Conservation (phyloP, 2,329 filamentous ascomycete genomes). For the Aspergillus jensenii region DNA sequence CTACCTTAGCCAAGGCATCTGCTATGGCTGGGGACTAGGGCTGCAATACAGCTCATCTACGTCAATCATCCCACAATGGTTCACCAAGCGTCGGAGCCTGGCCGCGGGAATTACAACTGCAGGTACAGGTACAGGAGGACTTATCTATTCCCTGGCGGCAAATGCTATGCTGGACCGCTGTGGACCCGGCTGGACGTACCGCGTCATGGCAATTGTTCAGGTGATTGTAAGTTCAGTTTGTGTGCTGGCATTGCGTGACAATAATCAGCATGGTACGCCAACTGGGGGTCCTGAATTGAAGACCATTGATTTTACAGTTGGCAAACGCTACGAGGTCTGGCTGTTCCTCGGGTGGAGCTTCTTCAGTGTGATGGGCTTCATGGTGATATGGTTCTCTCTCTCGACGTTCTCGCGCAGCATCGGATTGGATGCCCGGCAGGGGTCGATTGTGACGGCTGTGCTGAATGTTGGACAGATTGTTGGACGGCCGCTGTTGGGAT, state of each 20-base stretch:
- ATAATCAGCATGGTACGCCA: not conserved
- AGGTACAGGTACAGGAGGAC: not conserved
- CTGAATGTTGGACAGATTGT: too few relatives aligned
- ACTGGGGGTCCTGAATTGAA: not conserved
- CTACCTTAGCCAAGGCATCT: not conserved
- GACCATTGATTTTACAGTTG: not conserved
- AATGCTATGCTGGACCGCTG: not conserved
- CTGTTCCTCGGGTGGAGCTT: not conserved
- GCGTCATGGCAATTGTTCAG: not conserved
- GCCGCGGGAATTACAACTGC: not conserved
- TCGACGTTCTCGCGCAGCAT: too few relatives aligned
- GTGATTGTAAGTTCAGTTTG: not conserved
- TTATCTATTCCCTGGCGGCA: not conserved
- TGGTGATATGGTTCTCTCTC: too few relatives aligned
- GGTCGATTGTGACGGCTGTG: too few relatives aligned
- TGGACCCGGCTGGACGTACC: not conserved
- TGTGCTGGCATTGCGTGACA: not conserved
- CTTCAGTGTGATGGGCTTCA: too few relatives aligned
- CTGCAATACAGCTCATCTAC: not conserved
- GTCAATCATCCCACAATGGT: not conserved
- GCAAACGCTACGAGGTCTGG: not conserved
- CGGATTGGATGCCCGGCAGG: too few relatives aligned
- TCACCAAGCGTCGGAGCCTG: not conserved
- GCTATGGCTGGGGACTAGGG: not conserved
- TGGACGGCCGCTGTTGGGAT: too few relatives aligned